Evolutionary conservation across 1,139 yeast genomes (phyloP), one percentile per base, ranked within the genome.

Genomic region (Debaryomyces sp.): DNA sequence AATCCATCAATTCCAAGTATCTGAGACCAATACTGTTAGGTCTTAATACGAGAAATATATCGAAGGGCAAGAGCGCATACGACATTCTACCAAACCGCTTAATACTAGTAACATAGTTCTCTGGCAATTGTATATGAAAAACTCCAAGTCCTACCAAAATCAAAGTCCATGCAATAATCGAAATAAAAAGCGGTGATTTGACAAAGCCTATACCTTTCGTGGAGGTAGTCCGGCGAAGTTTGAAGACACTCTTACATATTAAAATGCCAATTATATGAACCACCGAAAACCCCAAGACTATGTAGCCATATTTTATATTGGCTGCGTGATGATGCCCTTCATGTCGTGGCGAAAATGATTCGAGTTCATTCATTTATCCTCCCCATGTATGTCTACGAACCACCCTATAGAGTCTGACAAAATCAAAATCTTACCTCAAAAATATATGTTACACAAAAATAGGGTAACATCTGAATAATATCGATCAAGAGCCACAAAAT

Each of bases 61-160:
- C 75, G 30, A 89, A 68, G 0, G 96, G 95, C 22, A 88, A 67
- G 49, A 86, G 64, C 1, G 86, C 80, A 55, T 82, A 87, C 0
- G 89, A 73, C 6, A 90, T 61, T 52, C 96, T 73, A 6, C 85
- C 89, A 45, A 67, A 65, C 27, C 88, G 57, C 52, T 75, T 75
- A 15, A 71, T 52, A 8, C 63, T 48, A 3, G 59, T 57, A 24
- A 58, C 44, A 45, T 62, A 62, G 54, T 64, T 54, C 43, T 66
- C 63, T 32, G 54, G 24, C 49, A 61, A 44, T 22, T 58, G 55
- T 45, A 73, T 50, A 48, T 66, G 52, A 55, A 54, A 50, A 39
- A 67, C 54, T 22, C 61, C 49, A 50, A 64, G 6, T 15, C 50
- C 62, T 3, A 63, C 21, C 2, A 70, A 46, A 1, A 73, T 46